Evolutionary conservation across 768 basidiomycete species (phyloP), one percentile per base, ranked within the genome.

Genomic region (Myochromella boudieri): DNA sequence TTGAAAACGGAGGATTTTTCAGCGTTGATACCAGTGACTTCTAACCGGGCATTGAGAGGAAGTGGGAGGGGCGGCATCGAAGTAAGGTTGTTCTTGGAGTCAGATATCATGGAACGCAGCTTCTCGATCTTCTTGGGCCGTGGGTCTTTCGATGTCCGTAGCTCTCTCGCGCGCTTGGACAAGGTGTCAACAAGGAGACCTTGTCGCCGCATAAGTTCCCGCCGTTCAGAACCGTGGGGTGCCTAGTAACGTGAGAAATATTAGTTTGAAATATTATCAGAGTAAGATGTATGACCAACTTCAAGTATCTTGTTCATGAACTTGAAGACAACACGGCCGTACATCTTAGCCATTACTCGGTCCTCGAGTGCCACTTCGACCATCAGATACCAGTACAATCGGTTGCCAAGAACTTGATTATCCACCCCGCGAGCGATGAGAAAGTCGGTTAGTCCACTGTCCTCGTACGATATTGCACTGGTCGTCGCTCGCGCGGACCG

Each of bases 41-140:
- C 80, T 26, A 95, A 70, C 14, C 78, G 78, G n/a, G 95, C 92
- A 56, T 97, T 89, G 40, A 98, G 78, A 2, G 97, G 97, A 1
- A 97, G 80, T 0, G 95, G 91, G 0, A 99, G 75, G 0, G 89
- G 79, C 1, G 85, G 67, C 64, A 98, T 87, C 1, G 82, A 78
- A 7, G 81, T 70, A n/a, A 97, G 79, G 28, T 80, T 83, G 59
- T 90, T 87, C 70, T 94, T 95, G 2, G 87, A 75, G 60, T 98
- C 95, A 3, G 80, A 79, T 39, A 99, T 77, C 55, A 85, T 80
- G 0, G 85, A 74, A n/a, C 89, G 86, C 6, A 99, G 75, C 59
- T 94, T 95, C 55, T 97, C 95, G 54, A 98, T 97, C 74, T 97
- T 98, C 76, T 95, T 98, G 9, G 91, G 92, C 6, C 95, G 81